These are phyloP conservation scores for Calendula officinalis DNA, from an alignment of 129 eudicot genomes.

Conservation along the genomic window DNA sequence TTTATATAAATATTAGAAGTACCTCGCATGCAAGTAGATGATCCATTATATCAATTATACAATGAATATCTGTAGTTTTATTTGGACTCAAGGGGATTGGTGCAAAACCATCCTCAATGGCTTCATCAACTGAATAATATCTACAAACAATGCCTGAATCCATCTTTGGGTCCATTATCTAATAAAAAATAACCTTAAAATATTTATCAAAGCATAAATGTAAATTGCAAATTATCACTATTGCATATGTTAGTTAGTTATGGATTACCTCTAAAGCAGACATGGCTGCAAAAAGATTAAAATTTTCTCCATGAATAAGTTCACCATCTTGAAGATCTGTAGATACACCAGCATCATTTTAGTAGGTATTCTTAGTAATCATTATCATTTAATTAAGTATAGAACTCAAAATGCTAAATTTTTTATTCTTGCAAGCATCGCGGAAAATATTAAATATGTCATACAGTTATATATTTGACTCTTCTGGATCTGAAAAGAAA, in stretches of 20 bases:
- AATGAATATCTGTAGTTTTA: constrained; percentile 63
- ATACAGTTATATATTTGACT: neutral
- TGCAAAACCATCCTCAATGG: constrained; percentile 94
- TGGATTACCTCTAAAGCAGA: constrained; percentile 90
- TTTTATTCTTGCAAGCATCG: constrained; percentile 10
- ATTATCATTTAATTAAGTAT: neutral
- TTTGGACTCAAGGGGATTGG: constrained; percentile 81
- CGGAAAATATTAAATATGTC: neutral
- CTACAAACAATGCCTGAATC: constrained; percentile 93
- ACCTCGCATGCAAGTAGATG: constrained; percentile 97
- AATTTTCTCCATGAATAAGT: constrained; percentile 82
- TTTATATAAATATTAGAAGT: constrained; percentile 18
- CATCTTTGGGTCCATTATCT: constrained; percentile 99
- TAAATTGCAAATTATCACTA: neutral
- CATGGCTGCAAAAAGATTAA: constrained; percentile 97
- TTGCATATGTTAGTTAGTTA: neutral
- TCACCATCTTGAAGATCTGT: constrained; percentile 89
- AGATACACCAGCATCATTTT: constrained; percentile 12
- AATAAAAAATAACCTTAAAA: constrained; percentile 13
- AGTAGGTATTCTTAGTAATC: neutral
- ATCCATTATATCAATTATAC: constrained; percentile 80
- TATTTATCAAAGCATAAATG: constrained; percentile 8
- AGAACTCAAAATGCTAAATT: neutral
- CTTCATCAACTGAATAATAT: constrained; percentile 92
- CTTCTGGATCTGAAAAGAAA: neutral